Conservation (phyloP, 2,329 filamentous ascomycete species). For the Fusarium nygamai region DNA sequence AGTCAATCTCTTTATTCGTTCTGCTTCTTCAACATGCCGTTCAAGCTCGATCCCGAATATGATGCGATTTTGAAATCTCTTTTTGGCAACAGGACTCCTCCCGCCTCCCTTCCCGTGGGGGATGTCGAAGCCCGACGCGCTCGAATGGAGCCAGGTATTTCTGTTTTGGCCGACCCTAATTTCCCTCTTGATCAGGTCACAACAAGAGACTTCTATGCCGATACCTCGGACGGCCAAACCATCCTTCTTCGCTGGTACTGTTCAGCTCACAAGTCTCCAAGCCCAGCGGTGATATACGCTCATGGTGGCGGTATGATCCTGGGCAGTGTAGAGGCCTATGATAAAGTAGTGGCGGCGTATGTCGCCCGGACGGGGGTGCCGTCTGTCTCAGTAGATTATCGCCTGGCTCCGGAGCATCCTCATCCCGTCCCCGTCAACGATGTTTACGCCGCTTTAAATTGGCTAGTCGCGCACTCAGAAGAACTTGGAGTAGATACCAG, state of each 20-base stretch:
- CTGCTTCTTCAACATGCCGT: not conserved
- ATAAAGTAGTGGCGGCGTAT: not conserved
- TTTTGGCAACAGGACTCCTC: not conserved
- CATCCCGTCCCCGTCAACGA: not conserved
- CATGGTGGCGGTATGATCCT: not conserved
- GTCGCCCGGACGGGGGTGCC: not conserved
- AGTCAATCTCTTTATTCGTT: too few species aligned
- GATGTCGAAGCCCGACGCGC: not conserved
- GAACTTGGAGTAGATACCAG: not conserved
- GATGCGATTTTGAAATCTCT: not conserved
- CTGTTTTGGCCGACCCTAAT: not conserved
- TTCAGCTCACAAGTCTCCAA: not conserved
- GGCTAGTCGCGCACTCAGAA: not conserved
- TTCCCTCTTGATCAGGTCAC: not conserved
- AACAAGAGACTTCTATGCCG: not conserved
- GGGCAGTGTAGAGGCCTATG: not conserved
- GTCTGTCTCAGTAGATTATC: not conserved
- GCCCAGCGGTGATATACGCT: not conserved
- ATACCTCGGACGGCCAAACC: not conserved
- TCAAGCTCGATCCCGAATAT: not conserved
- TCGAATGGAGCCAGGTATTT: not conserved
- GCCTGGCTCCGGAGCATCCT: not conserved
- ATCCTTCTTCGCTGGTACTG: not conserved
- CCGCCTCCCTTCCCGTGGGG: not conserved
- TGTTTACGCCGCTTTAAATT: not conserved